phyloP scores from a whole-genome alignment of 148 eudicot species.

The Chenopodium formosanum region DNA sequence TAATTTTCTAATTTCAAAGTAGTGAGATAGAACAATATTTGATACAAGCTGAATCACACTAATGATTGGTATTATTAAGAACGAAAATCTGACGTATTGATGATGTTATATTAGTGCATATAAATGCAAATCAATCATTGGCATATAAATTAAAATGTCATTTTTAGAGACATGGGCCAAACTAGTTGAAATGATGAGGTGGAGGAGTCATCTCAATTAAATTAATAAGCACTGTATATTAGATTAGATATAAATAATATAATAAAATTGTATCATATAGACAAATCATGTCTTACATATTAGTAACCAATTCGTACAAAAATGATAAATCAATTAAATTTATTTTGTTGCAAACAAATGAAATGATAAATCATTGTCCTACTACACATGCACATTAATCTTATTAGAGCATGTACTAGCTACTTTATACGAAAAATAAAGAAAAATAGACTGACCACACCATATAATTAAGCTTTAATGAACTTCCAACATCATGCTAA shows the following conservation, averaged over 20 bases:
- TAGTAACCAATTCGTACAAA: not conserved
- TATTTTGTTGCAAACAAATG: no score
- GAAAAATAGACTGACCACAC: not conserved
- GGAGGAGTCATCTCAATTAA: not conserved
- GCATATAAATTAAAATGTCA: no score
- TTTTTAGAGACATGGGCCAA: no score
- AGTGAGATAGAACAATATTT: no score
- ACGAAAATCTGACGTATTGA: no score
- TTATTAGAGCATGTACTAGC: not conserved
- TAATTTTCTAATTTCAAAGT: no score
- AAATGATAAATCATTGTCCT: not conserved
- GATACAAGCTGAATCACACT: no score
- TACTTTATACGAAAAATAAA: not conserved
- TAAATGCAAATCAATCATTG: no score
- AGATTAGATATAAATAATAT: not conserved
- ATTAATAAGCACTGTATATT: not conserved
- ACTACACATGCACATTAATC: not conserved
- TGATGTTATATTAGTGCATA: no score
- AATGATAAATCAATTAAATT: not conserved
- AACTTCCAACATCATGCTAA: constrained; percentile 5
- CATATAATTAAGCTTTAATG: not conserved
- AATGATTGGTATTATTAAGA: no score
- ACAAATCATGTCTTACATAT: not conserved
- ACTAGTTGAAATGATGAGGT: not conserved
- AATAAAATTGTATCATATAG: not conserved